Evolutionary conservation across 257 asterid genomes (phyloP).

Genomic region (Petrea volubilis): DNA sequence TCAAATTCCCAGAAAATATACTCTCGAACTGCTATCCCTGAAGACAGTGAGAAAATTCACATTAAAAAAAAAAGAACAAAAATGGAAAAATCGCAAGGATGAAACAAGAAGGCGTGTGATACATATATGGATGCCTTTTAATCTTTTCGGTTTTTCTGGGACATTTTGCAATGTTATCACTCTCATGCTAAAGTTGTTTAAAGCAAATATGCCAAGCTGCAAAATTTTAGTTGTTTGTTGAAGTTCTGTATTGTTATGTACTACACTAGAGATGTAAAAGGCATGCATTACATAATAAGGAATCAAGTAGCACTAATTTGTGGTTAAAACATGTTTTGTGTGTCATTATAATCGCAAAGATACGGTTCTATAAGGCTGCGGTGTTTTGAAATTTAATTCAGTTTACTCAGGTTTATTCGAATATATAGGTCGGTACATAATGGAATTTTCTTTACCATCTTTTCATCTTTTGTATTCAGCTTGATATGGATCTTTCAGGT

Average conservation of each 20-base stretch:
- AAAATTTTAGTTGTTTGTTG: too few species aligned
- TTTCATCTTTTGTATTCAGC: constrained; percentile 4
- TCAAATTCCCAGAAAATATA: not conserved
- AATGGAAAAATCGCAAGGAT: too few species aligned
- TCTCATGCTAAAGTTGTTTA: too few species aligned
- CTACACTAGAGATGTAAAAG: not conserved
- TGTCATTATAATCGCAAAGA: not conserved
- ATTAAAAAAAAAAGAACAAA: too few species aligned
- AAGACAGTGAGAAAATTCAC: too few species aligned
- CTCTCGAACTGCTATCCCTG: too few species aligned
- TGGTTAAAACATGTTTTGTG: not conserved
- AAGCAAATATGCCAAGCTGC: too few species aligned
- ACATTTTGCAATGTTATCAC: too few species aligned
- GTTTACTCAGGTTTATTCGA: not conserved
- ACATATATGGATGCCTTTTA: too few species aligned
- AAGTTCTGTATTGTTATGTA: not conserved
- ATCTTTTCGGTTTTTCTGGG: too few species aligned
- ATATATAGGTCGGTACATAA: not conserved
- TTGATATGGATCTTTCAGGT: not conserved
- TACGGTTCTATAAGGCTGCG: not conserved
- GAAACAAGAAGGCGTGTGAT: too few species aligned
- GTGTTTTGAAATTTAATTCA: not conserved
- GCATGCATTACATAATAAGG: not conserved
- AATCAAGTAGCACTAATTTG: not conserved
- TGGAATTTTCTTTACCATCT: not conserved